phyloP scores from a whole-genome alignment of 805 yeast genomes.

The Candida dajiaensis region DNA sequence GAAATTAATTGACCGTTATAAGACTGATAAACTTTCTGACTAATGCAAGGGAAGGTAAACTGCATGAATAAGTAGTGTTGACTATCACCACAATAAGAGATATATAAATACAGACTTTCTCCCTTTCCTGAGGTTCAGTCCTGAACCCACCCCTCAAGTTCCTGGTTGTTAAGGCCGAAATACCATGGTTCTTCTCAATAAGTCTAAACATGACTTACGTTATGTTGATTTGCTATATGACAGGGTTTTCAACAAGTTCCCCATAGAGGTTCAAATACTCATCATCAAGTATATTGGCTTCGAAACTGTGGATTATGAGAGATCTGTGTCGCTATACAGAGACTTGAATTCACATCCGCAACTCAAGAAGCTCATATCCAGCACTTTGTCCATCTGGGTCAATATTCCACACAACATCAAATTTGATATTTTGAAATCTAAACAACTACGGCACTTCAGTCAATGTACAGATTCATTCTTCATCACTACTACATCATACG shows the following conservation, averaged over 20 bases:
- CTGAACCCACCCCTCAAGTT: no score
- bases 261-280: background rate
- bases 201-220: background rate
- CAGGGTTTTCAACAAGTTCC: background rate
- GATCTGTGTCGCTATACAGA: background rate
- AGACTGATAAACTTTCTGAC: background rate
- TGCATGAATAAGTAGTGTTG: background rate
- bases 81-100: background rate
- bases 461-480: background rate
- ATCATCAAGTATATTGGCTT: background rate
- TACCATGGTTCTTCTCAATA: background rate
- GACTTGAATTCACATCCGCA: background rate
- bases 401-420: background rate
- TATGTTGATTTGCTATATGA: background rate
- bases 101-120: no score
- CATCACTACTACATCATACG: background rate
- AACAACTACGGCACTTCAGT: background rate
- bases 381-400: background rate
- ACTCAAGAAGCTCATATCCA: background rate
- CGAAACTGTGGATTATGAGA: background rate
- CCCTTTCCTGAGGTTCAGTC: background rate
- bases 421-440: background rate
- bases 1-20: no score
- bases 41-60: background rate
- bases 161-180: no score